Conservation (phyloP, 2,329 filamentous ascomycete species). For the Alternaria atra region DNA sequence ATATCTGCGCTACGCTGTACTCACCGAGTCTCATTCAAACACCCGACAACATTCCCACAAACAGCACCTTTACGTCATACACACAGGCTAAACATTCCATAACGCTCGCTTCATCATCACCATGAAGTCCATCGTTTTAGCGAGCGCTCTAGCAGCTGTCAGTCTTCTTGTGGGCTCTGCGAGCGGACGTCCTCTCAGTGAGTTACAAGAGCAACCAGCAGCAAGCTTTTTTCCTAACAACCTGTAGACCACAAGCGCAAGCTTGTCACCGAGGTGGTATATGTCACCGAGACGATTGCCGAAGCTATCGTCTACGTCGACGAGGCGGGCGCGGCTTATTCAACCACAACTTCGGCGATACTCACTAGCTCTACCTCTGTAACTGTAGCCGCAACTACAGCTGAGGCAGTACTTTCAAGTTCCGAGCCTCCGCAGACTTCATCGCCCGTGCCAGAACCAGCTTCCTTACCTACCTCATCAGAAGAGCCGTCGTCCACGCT, state of each 20-base stretch:
- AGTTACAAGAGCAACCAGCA: conserved; percentile 9
- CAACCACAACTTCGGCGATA: conserved; percentile 32
- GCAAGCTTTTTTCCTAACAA: conserved; percentile 17
- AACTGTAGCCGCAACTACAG: conserved; percentile 21
- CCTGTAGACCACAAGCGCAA: conserved; percentile 42
- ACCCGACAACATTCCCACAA: conserved; percentile 14
- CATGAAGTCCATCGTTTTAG: conserved; percentile 58
- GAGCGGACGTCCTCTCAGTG: conserved; percentile 55
- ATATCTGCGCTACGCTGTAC: conserved; percentile 13
- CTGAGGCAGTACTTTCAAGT: neutral
- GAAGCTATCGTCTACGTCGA: conserved; percentile 47
- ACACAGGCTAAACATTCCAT: conserved; percentile 37
- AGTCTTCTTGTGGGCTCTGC: conserved; percentile 54
- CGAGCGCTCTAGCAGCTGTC: conserved; percentile 42
- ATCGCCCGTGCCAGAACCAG: conserved; percentile 13
- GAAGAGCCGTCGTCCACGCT: conserved; percentile 8
- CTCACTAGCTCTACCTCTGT: conserved; percentile 11
- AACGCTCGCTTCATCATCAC: conserved; percentile 40
- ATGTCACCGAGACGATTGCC: conserved; percentile 41
- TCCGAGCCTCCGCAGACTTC: conserved; percentile 5
- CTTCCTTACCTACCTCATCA: conserved; percentile 6
- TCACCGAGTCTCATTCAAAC: conserved; percentile 2
- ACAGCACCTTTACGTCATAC: conserved; percentile 30
- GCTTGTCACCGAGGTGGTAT: conserved; percentile 43
- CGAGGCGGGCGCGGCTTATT: conserved; percentile 38